Evolutionary conservation across 208 protist species (phyloP), one percentile per base, ranked within the genome.

Genomic region (Balamuthia mandrillaris): DNA sequence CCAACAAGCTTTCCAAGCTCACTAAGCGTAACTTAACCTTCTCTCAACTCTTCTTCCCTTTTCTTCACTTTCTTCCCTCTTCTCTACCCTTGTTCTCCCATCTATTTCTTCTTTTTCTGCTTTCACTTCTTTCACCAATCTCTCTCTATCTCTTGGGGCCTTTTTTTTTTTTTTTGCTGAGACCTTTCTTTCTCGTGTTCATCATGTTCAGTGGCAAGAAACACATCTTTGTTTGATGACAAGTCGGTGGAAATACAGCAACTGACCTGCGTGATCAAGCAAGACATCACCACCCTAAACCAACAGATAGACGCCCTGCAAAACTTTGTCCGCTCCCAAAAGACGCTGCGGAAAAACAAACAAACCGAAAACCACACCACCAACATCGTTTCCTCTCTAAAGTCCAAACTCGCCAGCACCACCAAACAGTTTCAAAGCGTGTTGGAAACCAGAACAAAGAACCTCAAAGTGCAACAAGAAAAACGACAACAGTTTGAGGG

Each of bases 201-300:
- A 29, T 63, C 9, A 35, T 63, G 14, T n/a, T 5, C 63, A 72
- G 63, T 72, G 12, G 63, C 37, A 18, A 72, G 47, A 41, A 72
- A 72, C 33, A 72, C 63, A 1, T 72, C 63, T 45, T 41, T 72
- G 18, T 72, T 72, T 33, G 63, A 72, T 33, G 63, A 72, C 63
- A 72, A 72, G 63, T 49, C 63, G 21, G 33, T 72, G 63, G 63
- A 72, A 24, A 72, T 72, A 33, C 63, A 72, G 14, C 63, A 72
- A n/a, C 63, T 72, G 12, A 72, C 63, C 9, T 41, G 47, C 35
- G 63, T 72, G 9, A 72, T 72, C 63, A 72, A 72, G 63, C 35
- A 72, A 41, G 63, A 72, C 63, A 72, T 72, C n/a, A 72, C 63
- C 4, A 72, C 63, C 12, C 63, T 72, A 7, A 72, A 72, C n/a